Base-by-base conservation (phyloP, 176 grass and related monocot species). In the Cocos nucifera region DNA sequence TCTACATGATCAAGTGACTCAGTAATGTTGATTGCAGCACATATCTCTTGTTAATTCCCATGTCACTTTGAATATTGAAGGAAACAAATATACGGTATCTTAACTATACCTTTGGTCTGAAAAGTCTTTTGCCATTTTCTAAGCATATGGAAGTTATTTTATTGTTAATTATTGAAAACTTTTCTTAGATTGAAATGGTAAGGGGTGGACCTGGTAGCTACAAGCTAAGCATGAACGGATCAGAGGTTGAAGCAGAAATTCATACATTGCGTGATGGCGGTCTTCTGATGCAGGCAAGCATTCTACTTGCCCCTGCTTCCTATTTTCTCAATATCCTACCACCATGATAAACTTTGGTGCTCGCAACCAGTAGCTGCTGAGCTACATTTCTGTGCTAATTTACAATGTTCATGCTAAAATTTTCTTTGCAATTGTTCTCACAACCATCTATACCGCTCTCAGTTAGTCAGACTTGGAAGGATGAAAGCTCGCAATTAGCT, bases 41-140 rank as follows among this genome's bases (percentile, higher is more conserved):
- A 98, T 98, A 77, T 98, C 87, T 29, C 93, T 98, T n/a, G 87
- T 98, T 67, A 98, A 98, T 71, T 98, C 89, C 73, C 72, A 73
- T 74, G 76, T 98, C 49, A 79, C 84, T 50, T 78, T 98, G 55
- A 98, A 98, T 72, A 98, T 98, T 56, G 93, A 98, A 50, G 93
- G 93, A 69, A 92, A 83, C 76, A 98, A 98, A 86, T 98, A 98
- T 49, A 92, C 64, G 54, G 93, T 98, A 98, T 44, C 10, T 9
- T 44, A 44, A 12, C 17, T 16, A 54, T 64, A 64, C 19, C 75
- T 74, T 62, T 50, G 79, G 81, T 8, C 52, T 26, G 53, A 26
- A 66, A 56, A 59, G 74, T 63, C 58, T 77, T 63, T 71, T 14
- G 25, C 65, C 19, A 65, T 55, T 50, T 57, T 53, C 52, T 58